Percentiles rank a stretch among this genome's conserved stretches.
Conservation (phyloP, 495 filamentous ascomycete genomes). For the Neurospora hispaniola region DNA sequence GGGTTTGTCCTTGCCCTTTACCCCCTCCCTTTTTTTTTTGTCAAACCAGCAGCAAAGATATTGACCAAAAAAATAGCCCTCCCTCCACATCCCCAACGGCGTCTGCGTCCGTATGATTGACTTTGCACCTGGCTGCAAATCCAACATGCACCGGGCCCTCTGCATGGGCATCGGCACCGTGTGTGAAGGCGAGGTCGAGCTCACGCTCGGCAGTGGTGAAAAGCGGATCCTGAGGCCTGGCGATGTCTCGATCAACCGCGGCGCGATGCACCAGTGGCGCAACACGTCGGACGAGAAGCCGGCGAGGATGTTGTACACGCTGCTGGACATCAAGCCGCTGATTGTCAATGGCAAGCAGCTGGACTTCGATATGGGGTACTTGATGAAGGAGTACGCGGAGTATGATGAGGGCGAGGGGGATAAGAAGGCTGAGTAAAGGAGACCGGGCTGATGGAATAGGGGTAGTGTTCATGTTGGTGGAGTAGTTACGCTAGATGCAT, state of each 20-base stretch:
- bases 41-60: not conserved
- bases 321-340: not conserved
- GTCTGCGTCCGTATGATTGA: not conserved
- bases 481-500: not conserved
- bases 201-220: constrained; percentile 42
- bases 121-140: constrained; percentile 2
- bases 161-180: constrained; percentile 52
- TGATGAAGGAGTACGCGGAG: not conserved
- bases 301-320: not conserved
- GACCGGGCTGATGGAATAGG: not conserved
- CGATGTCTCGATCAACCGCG: constrained; percentile 46
- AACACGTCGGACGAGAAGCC: constrained; percentile 27
- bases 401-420: not conserved
- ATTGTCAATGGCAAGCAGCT: not conserved
- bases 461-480: not conserved
- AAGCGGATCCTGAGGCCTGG: constrained; percentile 34
- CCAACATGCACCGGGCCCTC: constrained; percentile 45
- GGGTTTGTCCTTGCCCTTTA: not conserved
- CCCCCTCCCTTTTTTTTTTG: not conserved
- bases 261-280: constrained; percentile 52
- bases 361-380: not conserved
- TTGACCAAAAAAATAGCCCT: not conserved
- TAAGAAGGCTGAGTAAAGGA: not conserved
- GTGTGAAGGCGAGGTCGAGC: constrained; percentile 44
- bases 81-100: not conserved